Base-by-base conservation (phyloP, 2,329 filamentous ascomycete genomes). In the Monilinia vaccinii-corymbosi region DNA sequence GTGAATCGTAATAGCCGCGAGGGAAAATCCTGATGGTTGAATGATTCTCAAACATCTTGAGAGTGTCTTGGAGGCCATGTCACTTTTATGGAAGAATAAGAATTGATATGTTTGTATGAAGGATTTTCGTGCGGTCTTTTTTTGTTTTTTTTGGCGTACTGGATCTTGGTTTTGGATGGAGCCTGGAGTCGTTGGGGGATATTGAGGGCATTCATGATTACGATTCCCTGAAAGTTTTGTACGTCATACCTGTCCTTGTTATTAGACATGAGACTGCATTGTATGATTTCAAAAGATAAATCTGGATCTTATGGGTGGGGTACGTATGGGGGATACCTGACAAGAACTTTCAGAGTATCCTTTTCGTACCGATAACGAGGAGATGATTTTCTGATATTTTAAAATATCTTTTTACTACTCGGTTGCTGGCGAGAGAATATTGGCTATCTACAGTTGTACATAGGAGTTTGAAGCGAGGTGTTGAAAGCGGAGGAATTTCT, bases 1-100 rank as follows among this genome's bases (percentile, higher is more conserved):
- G 80, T 85, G 44, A 79, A 79, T 60, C 76, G 77, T 46, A 70
- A 63, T 47, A 70, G 67, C 51, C 62, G 64, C 60, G 59, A 60
- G 21, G 51, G 45, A n/a, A 36, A 38, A 45, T 21, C 28, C 36
- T 58, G 21, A 58, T 31, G n/a, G 36, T 51, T 25, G 21, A 9
- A 23, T 18, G 10, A 9, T 44, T 32, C 14, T 28, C 34, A 28
- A 21, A 31, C 25, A 4, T 40, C 34, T n/a, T 34, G 16, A 13
- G 36, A 36, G 34, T 10, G 13, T 18, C 9, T 42, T 32, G 23
- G 23, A 28, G 21, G 31, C 9, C 21, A n/a, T 14, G 36, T 25
- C 23, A 58, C 25, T 14, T 34, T 42, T 18, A 13, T 28, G 34
- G 46, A 50, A 51, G 36, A 42, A 34, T 44, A 42, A 44, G 11